Evolutionary conservation across 2,329 filamentous ascomycete genomes (phyloP), one percentile per base, ranked within the genome.

Genomic region (Penicillium psychrosexuale): DNA sequence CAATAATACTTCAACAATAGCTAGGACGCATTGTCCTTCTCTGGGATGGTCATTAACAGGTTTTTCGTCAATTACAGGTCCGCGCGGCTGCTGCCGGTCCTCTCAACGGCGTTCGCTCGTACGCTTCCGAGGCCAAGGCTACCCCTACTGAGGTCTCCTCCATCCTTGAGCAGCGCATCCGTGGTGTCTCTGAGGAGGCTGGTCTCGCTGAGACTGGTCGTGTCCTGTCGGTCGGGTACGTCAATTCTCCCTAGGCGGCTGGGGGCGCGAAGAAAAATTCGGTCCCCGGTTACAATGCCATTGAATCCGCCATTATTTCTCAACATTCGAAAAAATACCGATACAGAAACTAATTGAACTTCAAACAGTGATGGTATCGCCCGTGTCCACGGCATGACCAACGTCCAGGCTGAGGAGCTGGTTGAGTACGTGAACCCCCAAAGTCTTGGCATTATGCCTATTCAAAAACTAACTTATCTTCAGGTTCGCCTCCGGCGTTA

Each of bases 361-460:
- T 55, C 51, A 48, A 61, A 78, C 71, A 97, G 94, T 94, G 94
- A 99, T 84, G 94, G 94, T 96, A 99, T 99, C 77, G 94, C 94
- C 78, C 93, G 94, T 92, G 93, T 99, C 71, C 92, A 99, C 81
- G 94, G 94, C 77, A 92, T 99, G 91, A 90, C 86, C 89, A 99
- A 99, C 79, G 94, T 99, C 82, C 94, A 99, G 86, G 93, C 94
- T 72, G 94, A 99, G 83, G 94, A 99, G 85, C 89, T 99, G 78
- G 94, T 99, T 77, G 94, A 99, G 92, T 97, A 91, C 73, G 91
- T 89, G 61, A 56, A 58, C 33, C 56, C 59, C 48, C 47, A 43
- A 59, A 55, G 49, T 52, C 57, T 61, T 54, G 55, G 53, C 62
- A 50, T 59, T 58, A 38, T 42, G 43, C 30, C 56, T 30, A 53